Evolutionary conservation across 768 basidiomycete species (phyloP).

Genomic region (Russula abietina): DNA sequence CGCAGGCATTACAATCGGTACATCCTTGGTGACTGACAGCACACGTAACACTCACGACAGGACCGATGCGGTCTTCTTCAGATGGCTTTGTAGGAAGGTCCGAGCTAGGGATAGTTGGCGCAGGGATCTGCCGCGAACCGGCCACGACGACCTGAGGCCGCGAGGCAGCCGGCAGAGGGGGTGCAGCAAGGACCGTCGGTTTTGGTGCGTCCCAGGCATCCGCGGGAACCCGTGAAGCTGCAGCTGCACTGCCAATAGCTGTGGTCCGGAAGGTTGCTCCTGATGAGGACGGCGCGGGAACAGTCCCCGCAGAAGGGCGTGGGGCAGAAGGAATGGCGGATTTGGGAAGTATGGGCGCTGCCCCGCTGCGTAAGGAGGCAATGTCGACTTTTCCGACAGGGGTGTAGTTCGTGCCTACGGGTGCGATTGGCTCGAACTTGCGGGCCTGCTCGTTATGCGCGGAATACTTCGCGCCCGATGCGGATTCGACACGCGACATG

Average conservation of each 20-base stretch:
- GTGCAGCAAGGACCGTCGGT: slow-evolving; percentile 31
- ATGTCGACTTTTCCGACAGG: slow-evolving; percentile 76
- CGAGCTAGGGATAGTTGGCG: slow-evolving; percentile 40
- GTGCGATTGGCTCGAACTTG: slow-evolving; percentile 71
- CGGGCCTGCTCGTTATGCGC: slow-evolving; percentile 72
- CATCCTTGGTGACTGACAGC: background rate
- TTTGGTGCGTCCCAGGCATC: slow-evolving; percentile 59
- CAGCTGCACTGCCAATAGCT: slow-evolving; percentile 31
- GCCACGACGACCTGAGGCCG: slow-evolving; percentile 35
- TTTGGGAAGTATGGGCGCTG: slow-evolving; percentile 22
- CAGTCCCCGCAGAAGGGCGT: slow-evolving; percentile 38
- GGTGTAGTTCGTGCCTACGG: slow-evolving; percentile 70
- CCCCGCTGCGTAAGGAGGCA: slow-evolving; percentile 39
- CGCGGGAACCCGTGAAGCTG: slow-evolving; percentile 37
- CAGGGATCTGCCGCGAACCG: slow-evolving; percentile 29
- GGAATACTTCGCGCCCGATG: slow-evolving; percentile 88
- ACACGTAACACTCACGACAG: slow-evolving; percentile 38
- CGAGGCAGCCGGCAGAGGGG: slow-evolving; percentile 30
- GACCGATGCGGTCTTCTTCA: slow-evolving; percentile 78
- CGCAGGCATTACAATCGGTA: background rate
- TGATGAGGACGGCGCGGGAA: slow-evolving; percentile 36
- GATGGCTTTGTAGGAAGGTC: slow-evolving; percentile 57
- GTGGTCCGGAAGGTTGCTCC: slow-evolving; percentile 27
- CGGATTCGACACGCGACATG: slow-evolving; percentile 80
- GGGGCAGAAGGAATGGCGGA: slow-evolving; percentile 32